Percentiles rank a stretch among this genome's conserved stretches.
phyloP scores from a whole-genome alignment of 1,139 yeast genomes.

The Lodderomyces beijingensis region DNA sequence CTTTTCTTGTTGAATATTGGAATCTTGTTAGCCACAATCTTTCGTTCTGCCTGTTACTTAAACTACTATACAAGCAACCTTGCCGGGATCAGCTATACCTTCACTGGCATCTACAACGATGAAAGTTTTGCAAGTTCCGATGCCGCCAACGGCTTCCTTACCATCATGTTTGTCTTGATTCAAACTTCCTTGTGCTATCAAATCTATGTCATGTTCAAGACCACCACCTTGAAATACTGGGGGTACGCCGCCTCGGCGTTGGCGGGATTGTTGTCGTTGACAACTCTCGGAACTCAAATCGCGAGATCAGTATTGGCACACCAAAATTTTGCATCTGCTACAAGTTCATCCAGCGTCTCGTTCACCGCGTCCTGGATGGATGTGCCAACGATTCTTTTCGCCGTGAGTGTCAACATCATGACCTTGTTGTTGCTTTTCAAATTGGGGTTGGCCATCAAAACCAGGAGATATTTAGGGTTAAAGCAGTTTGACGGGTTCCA shows the following conservation, averaged over 20 bases:
- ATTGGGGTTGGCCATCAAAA: slow-evolving; percentile 60
- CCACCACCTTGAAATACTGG: slow-evolving; percentile 39
- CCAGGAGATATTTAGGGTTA: slow-evolving; percentile 72
- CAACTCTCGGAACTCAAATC: slow-evolving; percentile 53
- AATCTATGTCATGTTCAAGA: slow-evolving; percentile 59
- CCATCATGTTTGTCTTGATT: slow-evolving; percentile 54
- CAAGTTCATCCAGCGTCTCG: slow-evolving; percentile 6
- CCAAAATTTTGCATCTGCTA: slow-evolving; percentile 10
- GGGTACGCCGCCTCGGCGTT: slow-evolving; percentile 38
- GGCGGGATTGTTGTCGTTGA: slow-evolving; percentile 41
- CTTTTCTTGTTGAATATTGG: slow-evolving; percentile 65
- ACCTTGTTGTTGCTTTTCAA: slow-evolving; percentile 58
- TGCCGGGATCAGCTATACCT: slow-evolving; percentile 42
- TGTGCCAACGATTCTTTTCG: slow-evolving; percentile 58
- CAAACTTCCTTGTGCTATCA: slow-evolving; percentile 69
- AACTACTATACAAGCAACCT: slow-evolving; percentile 51
- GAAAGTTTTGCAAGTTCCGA: slow-evolving; percentile 36
- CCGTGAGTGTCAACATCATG: slow-evolving; percentile 62
- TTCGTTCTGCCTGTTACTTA: slow-evolving; percentile 59
- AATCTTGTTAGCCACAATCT: slow-evolving; percentile 48
- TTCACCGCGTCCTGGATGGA: slow-evolving; percentile 24
- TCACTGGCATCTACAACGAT: slow-evolving; percentile 41
- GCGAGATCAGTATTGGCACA: slow-evolving; percentile 22
- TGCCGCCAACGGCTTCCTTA: slow-evolving; percentile 57
- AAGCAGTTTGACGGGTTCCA: slow-evolving; percentile 81